phyloP scores from a whole-genome alignment of 73 alveolate genomes.

The Paramecium biaurelia region DNA sequence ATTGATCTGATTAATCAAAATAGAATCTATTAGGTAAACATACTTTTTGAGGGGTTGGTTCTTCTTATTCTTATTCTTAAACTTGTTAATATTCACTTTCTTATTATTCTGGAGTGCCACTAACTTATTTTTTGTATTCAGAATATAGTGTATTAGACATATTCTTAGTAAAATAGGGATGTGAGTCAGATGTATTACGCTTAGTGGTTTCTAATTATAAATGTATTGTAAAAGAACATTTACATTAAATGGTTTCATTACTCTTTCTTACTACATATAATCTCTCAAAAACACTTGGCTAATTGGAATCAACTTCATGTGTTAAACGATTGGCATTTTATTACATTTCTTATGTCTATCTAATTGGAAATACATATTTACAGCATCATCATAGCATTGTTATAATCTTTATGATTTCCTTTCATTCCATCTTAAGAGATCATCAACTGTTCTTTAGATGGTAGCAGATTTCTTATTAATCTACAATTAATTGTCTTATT shows the following conservation, averaged over 20 bases:
- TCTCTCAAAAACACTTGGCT: slow-evolving; percentile 34
- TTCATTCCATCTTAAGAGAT: slow-evolving; percentile 41
- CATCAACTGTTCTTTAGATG: slow-evolving; percentile 42
- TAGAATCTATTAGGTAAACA: neutral
- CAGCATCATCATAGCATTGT: neutral
- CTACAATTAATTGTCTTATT: neutral
- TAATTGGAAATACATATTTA: neutral
- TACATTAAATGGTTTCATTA: slow-evolving; percentile 29
- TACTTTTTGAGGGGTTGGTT: neutral
- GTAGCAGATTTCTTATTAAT: slow-evolving; percentile 22
- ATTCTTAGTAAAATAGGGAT: slow-evolving; percentile 33
- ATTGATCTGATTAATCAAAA: neutral
- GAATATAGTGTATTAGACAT: neutral
- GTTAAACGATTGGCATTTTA: neutral
- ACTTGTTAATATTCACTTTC: neutral
- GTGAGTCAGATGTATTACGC: slow-evolving; percentile 27
- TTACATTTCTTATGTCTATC: neutral
- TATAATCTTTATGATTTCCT: neutral
- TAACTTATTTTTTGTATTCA: neutral
- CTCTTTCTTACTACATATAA: slow-evolving; percentile 42
- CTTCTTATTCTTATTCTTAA: slow-evolving; percentile 15
- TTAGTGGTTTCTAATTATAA: neutral
- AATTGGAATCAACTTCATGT: neutral
- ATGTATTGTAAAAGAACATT: neutral
- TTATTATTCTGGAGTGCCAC: neutral